A percentile compares a stretch with the other conserved stretches of the same genome.
Conservation (phyloP, 768 basidiomycete genomes). For the Asterophora parasitica region DNA sequence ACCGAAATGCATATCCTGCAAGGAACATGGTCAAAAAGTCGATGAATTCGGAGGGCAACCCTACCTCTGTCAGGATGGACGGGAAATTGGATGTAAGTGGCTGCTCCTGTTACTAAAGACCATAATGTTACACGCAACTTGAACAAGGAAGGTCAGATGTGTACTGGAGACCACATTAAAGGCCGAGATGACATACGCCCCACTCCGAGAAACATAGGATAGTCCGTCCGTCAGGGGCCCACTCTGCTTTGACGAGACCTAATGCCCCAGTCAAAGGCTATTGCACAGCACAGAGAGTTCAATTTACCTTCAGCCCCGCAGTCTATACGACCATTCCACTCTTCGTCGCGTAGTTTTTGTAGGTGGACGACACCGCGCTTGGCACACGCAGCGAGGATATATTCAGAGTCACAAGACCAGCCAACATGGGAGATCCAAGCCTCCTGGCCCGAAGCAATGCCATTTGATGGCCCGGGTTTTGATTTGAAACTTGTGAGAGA, state of each 20-base stretch:
- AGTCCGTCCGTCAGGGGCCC: conserved; percentile 82
- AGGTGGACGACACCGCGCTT: conserved; percentile 68
- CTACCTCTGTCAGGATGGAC: conserved; percentile 76
- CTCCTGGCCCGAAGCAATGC: conserved; percentile 21
- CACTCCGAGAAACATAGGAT: conserved; percentile 90
- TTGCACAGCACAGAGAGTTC: neutral
- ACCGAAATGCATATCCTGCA: conserved; percentile 73
- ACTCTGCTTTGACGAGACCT: conserved; percentile 82
- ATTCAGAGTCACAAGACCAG: conserved; percentile 89
- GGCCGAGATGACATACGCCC: conserved; percentile 61
- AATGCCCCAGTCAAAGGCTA: neutral
- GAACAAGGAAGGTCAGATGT: conserved; percentile 5
- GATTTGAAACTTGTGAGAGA: conserved; percentile 33
- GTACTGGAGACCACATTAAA: neutral
- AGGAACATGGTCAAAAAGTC: neutral
- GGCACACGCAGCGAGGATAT: conserved; percentile 76
- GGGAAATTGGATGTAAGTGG: conserved; percentile 85
- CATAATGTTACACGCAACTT: conserved; percentile 85
- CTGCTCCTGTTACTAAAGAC: conserved; percentile 69
- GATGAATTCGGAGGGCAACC: conserved; percentile 5
- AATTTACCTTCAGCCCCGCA: conserved; percentile 67
- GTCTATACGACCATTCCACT: conserved; percentile 74
- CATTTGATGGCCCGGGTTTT: conserved; percentile 24
- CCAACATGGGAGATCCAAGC: conserved; percentile 65
- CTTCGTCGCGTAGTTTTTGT: conserved; percentile 74